Percentiles rank a stretch among this genome's conserved stretches.
Conservation (phyloP, 78 protist genomes). For the Dictyostelium intermedium region DNA sequence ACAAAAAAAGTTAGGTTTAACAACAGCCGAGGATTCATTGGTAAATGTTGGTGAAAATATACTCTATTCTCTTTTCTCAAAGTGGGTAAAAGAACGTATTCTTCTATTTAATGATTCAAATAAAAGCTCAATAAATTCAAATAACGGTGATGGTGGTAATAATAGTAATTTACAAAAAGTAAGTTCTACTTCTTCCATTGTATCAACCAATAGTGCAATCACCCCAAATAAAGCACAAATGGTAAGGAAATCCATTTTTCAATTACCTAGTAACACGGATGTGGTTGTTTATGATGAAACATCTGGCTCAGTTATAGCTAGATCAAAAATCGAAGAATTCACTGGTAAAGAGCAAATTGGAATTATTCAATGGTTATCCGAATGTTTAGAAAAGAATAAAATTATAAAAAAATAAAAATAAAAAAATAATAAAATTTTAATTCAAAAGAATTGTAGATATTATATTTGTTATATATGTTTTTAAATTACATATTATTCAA, state of each 20-base stretch:
- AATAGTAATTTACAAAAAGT: neutral
- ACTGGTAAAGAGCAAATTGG: constrained; percentile 10
- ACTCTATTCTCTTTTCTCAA: constrained; percentile 6
- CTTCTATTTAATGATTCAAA: neutral
- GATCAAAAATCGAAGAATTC: constrained; percentile 27
- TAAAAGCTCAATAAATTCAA: neutral
- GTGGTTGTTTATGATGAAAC: constrained; percentile 45
- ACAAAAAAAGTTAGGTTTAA: constrained; percentile 2
- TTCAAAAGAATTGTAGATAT: too few relatives aligned
- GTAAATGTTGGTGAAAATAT: constrained; percentile 38
- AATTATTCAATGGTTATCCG: constrained; percentile 22
- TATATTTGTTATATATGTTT: too few relatives aligned
- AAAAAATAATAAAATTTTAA: too few relatives aligned
- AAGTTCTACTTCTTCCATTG: neutral
- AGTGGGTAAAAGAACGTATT: neutral
- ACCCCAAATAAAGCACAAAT: neutral
- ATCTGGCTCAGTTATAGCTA: neutral
- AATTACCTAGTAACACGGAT: constrained; percentile 27
- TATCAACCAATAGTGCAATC: neutral
- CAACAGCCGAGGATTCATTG: neutral
- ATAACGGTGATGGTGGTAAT: neutral
- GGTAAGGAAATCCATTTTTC: neutral
- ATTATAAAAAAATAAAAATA: too few relatives aligned
- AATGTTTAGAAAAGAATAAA: too few relatives aligned
- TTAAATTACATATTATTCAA: too few relatives aligned